A percentile compares a stretch with the other conserved stretches of the same genome.
phyloP scores from a whole-genome alignment of 768 basidiomycete genomes.

The Pseudohyphozyma bogoriensis region DNA sequence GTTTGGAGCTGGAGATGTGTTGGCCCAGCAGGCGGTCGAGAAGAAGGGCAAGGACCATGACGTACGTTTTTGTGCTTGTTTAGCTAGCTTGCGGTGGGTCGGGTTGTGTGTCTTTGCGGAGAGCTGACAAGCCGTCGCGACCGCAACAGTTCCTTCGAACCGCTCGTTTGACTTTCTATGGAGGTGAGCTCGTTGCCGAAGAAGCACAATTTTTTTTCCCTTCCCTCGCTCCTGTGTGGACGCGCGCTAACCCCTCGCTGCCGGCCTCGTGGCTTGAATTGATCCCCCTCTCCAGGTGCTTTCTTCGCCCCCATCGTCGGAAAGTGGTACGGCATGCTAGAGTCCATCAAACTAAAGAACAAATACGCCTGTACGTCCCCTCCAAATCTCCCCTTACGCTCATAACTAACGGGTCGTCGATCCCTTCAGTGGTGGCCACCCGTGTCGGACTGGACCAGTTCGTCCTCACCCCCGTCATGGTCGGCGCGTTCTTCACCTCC shows the following conservation, averaged over 20 bases:
- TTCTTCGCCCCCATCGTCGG: background rate
- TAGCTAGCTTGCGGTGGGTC: no score
- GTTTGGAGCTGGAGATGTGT: no score
- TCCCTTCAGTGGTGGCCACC: background rate
- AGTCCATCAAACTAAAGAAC: background rate
- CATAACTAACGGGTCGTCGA: background rate
- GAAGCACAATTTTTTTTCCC: no score
- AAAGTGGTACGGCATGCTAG: background rate
- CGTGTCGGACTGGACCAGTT: background rate
- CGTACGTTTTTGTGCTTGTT: no score
- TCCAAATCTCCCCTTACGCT: background rate
- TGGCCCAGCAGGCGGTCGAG: no score
- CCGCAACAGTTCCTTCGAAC: background rate
- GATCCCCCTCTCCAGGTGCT: background rate
- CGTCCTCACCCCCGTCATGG: slow-evolving; percentile 38
- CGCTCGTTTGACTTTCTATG: background rate
- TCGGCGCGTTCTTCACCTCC: slow-evolving; percentile 56
- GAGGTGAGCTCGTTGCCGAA: background rate
- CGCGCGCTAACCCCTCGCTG: background rate
- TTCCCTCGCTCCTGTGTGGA: background rate
- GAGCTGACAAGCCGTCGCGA: no score
- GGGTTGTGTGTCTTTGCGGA: no score
- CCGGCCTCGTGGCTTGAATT: background rate
- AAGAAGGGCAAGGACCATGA: no score
- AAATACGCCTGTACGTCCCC: background rate